phyloP scores from a whole-genome alignment of 208 protist genomes.

The Leishmania lainsoni region DNA sequence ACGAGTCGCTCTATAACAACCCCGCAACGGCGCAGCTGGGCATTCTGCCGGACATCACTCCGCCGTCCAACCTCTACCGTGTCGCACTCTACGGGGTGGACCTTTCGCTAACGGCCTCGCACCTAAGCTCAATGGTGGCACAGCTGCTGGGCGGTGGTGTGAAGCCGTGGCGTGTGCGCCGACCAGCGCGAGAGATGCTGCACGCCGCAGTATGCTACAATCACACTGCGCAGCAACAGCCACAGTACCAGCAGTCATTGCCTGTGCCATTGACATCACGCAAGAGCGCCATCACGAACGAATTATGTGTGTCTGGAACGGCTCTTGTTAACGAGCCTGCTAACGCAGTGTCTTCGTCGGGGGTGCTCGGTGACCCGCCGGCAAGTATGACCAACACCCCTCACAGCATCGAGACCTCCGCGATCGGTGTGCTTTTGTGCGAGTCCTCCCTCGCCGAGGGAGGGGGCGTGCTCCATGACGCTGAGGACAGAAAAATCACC shows the following conservation, averaged over 20 bases:
- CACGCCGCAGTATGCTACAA: constrained; percentile 10
- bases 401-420: not conserved
- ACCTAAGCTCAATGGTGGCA: constrained; percentile 57
- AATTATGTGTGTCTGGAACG: not conserved
- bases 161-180: constrained; percentile 48
- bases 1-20: constrained; percentile 34
- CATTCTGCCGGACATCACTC: constrained; percentile 28
- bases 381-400: not conserved
- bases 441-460: not conserved
- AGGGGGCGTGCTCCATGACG: not conserved
- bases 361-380: not conserved
- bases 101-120: constrained; percentile 44
- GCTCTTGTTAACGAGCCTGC: not conserved
- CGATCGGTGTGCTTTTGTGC: not conserved
- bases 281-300: not conserved
- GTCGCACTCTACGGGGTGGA: constrained; percentile 76
- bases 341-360: not conserved
- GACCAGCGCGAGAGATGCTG: constrained; percentile 57
- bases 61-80: constrained; percentile 36
- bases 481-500: not conserved
- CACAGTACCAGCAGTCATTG: not conserved
- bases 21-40: constrained; percentile 20
- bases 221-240: not conserved
- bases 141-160: constrained; percentile 51
- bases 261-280: constrained; percentile 1